A percentile compares a stretch with the other conserved stretches of the same genome.
These are phyloP conservation scores for Sphagnum tenellum DNA, from an alignment of 225 moss, liverwort and hornwort species.

Conservation along the genomic window DNA sequence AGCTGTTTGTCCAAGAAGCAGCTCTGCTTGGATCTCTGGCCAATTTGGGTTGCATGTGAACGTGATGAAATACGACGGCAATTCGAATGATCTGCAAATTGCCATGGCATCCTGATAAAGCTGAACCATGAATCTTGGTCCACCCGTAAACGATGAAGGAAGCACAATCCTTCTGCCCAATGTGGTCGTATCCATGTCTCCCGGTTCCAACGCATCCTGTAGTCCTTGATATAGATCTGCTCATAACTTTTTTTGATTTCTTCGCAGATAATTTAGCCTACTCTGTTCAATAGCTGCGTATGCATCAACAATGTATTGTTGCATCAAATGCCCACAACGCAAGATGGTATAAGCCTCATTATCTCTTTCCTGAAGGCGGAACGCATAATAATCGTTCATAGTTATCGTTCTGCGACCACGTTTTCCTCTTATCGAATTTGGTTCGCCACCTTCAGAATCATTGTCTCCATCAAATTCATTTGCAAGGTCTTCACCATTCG, in stretches of 20 bases:
- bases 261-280: neutral
- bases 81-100: constrained; percentile 1
- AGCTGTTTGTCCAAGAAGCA: constrained; percentile 1
- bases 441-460: too few relatives aligned
- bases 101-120: constrained; percentile 10
- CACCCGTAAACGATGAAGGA: neutral
- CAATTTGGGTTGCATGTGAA: constrained; percentile 9
- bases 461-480: too few relatives aligned
- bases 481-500: too few relatives aligned
- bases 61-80: constrained; percentile 2
- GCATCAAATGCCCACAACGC: neutral
- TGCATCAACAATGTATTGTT: neutral
- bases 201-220: neutral
- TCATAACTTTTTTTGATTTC: neutral
- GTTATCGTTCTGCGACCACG: neutral
- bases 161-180: neutral
- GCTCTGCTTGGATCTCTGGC: constrained; percentile 3
- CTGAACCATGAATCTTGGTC: constrained; percentile 1
- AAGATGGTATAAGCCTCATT: neutral
- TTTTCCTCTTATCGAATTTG: too few relatives aligned
- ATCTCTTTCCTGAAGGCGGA: neutral
- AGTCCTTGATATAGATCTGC: neutral
- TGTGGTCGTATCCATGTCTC: neutral
- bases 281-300: neutral
- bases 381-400: neutral